Evolutionary conservation across 2,329 filamentous ascomycete species (phyloP).

Genomic region (Colletotrichum chrysophilum): DNA sequence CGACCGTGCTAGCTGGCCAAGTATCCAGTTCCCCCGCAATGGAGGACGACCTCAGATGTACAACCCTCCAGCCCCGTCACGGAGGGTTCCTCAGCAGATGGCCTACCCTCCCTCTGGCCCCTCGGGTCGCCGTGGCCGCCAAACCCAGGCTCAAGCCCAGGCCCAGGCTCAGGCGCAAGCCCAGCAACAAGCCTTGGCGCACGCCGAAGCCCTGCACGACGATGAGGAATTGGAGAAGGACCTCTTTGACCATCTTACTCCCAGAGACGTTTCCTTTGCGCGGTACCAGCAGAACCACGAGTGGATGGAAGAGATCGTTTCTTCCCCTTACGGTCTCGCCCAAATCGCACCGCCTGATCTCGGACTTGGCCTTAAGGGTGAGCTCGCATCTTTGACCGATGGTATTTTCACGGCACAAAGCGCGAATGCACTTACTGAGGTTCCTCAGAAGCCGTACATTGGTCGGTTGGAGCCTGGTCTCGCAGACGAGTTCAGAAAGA

Average conservation of each 20-base stretch:
- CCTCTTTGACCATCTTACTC: constrained; percentile 88
- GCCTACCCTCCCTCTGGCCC: constrained; percentile 64
- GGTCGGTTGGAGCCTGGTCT: constrained; percentile 76
- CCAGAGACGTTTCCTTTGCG: constrained; percentile 84
- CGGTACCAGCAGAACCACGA: constrained; percentile 95
- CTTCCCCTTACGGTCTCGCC: constrained; percentile 83
- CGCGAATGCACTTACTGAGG: constrained; percentile 48
- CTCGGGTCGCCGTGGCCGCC: constrained; percentile 12
- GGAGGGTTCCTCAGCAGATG: constrained; percentile 63
- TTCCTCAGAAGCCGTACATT: constrained; percentile 64
- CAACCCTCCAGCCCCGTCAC: constrained; percentile 42
- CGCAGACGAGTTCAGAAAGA: constrained; percentile 82
- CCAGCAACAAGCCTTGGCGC: constrained; percentile 22
- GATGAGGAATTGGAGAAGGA: constrained; percentile 86
- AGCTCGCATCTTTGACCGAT: constrained; percentile 80
- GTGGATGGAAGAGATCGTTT: constrained; percentile 98
- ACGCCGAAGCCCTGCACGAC: constrained; percentile 46
- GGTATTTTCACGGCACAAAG: constrained; percentile 80
- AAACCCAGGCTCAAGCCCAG: constrained; percentile 45
- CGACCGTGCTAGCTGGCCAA: constrained; percentile 89
- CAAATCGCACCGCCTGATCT: constrained; percentile 89
- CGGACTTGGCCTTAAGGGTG: constrained; percentile 83
- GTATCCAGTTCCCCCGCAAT: constrained; percentile 72
- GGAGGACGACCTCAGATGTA: constrained; percentile 57
- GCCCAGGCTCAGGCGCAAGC: constrained; percentile 35